Percentiles rank a stretch among this genome's conserved stretches.
These are phyloP conservation scores for Melaleuca alternifolia DNA, from an alignment of 345 rosid genomes.

Conservation along the genomic window DNA sequence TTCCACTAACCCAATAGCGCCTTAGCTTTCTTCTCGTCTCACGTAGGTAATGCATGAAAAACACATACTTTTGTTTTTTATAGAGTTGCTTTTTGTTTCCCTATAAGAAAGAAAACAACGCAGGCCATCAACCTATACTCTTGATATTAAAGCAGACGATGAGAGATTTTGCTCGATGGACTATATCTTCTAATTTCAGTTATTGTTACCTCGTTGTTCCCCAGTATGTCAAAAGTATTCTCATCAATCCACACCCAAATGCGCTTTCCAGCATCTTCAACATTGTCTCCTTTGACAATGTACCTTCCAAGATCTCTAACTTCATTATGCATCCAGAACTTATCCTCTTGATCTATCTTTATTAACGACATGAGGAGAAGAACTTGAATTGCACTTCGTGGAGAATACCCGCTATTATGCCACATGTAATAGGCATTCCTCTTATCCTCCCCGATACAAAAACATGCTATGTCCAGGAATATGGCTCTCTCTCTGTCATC, in stretches of 20 bases:
- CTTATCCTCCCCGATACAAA: neutral
- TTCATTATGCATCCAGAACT: neutral
- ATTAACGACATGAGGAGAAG: too few species aligned
- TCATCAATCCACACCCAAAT: neutral
- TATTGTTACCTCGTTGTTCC: neutral
- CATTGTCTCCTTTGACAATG: neutral
- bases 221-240: neutral
- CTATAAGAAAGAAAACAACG: neutral
- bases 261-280: neutral
- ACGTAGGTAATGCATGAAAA: neutral
- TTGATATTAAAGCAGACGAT: too few species aligned
- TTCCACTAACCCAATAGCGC: neutral
- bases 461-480: neutral
- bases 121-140: neutral
- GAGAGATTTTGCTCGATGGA: neutral
- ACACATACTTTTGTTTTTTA: neutral
- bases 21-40: neutral
- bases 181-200: neutral
- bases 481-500: neutral
- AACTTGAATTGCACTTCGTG: too few species aligned
- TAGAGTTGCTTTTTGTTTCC: neutral
- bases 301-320: neutral
- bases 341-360: neutral
- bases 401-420: too few species aligned
- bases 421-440: too few species aligned